A percentile compares a stretch with the other conserved stretches of the same genome.
These are phyloP conservation scores for Deinandra increscens DNA, from an alignment of 129 eudicot genomes.

Conservation along the genomic window DNA sequence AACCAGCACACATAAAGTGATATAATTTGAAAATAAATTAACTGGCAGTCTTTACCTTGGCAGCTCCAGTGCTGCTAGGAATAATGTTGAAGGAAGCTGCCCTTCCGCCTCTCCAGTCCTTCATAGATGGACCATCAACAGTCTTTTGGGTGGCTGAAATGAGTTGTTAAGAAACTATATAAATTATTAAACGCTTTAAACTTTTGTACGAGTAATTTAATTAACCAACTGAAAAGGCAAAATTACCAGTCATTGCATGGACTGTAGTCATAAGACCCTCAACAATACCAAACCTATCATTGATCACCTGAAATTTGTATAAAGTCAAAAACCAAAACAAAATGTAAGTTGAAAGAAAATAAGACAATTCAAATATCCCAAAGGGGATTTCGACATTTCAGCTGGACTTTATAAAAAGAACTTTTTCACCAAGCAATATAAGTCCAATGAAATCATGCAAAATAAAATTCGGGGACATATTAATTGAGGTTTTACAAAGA, in stretches of 20 bases:
- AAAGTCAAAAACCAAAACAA: neutral
- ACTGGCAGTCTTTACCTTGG: conserved; percentile 65
- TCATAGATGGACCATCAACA: conserved; percentile 95
- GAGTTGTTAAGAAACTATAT: neutral
- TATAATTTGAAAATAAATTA: no score
- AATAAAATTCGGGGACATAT: no score
- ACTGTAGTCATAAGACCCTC: conserved; percentile 97
- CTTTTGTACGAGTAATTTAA: neutral
- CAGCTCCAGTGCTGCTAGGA: conserved; percentile 99
- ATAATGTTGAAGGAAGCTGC: conserved; percentile 97
- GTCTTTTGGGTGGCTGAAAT: conserved; percentile 89
- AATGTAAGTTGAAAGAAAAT: neutral
- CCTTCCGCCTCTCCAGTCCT: conserved; percentile 99
- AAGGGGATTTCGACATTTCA: no score
- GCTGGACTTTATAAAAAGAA: no score
- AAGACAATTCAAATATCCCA: neutral
- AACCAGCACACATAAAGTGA: no score
- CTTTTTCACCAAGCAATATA: no score
- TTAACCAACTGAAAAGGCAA: neutral
- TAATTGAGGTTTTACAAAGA: no score
- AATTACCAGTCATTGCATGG: conserved; percentile 80
- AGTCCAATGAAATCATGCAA: no score
- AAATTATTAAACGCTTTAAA: neutral
- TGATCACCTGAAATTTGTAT: conserved; percentile 52
- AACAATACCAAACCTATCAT: conserved; percentile 90